Evolutionary conservation across 177 flowering plant species (phyloP).

Genomic region (Tripterygium wilfordii): DNA sequence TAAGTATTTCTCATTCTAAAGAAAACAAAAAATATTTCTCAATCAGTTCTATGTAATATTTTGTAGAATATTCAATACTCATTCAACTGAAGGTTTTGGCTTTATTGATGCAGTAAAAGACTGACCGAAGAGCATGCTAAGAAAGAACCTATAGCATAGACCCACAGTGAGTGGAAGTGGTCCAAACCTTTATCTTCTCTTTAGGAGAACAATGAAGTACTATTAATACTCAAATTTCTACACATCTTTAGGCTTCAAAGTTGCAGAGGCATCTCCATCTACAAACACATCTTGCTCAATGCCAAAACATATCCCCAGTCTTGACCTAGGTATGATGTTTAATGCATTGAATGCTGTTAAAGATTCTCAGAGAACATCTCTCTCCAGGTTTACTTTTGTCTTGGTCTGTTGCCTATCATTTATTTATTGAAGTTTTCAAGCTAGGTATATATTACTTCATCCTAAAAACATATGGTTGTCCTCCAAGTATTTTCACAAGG

Average conservation of each 20-base stretch:
- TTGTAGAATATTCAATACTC: too few species aligned
- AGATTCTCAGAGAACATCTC: too few species aligned
- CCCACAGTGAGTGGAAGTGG: constrained; percentile 69
- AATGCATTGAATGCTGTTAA: too few species aligned
- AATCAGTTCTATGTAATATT: background rate
- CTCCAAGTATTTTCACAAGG: too few species aligned
- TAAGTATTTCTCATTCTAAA: constrained; percentile 41
- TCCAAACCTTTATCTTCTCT: background rate
- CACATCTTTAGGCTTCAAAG: constrained; percentile 68
- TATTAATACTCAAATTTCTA: background rate
- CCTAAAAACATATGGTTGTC: too few species aligned
- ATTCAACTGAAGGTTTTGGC: background rate
- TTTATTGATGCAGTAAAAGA: constrained; percentile 53
- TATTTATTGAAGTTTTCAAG: too few species aligned
- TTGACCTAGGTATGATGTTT: too few species aligned
- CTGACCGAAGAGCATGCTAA: constrained; percentile 85
- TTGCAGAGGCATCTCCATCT: constrained; percentile 79
- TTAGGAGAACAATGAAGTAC: background rate
- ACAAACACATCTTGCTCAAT: constrained; percentile 65
- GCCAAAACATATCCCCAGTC: constrained; percentile 56
- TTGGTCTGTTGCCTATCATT: too few species aligned
- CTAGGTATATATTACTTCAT: too few species aligned
- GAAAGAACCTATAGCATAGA: constrained; percentile 89
- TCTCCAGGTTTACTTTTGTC: too few species aligned
- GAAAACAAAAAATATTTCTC: too few species aligned